Evolutionary conservation across 768 basidiomycete genomes (phyloP).

Genomic region (Serendipita sp.): DNA sequence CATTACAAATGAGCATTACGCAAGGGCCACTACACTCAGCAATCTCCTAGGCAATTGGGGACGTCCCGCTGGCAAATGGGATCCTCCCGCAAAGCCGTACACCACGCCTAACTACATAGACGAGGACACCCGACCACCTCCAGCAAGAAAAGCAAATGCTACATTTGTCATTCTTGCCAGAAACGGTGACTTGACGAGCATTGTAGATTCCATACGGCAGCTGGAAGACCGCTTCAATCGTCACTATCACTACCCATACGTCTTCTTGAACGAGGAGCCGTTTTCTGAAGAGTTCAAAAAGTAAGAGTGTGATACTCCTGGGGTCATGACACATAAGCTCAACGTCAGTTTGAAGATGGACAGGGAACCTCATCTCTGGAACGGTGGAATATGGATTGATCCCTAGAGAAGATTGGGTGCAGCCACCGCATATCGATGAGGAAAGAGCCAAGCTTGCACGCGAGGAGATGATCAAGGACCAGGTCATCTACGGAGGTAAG

Average conservation of each 20-base stretch:
- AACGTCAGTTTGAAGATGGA: constrained; percentile 17
- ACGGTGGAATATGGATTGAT: constrained; percentile 30
- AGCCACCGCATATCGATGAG: constrained; percentile 71
- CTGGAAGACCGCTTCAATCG: constrained; percentile 51
- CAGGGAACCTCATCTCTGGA: constrained; percentile 32
- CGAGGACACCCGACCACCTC: constrained; percentile 11
- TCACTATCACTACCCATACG: constrained; percentile 57
- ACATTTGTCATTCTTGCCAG: constrained; percentile 61
- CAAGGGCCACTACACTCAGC: constrained; percentile 7
- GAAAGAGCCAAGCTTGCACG: constrained; percentile 40
- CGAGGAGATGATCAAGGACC: constrained; percentile 42
- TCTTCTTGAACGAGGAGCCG: constrained; percentile 71
- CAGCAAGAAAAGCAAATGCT: constrained; percentile 60
- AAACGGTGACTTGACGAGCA: constrained; percentile 43
- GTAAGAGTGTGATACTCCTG: constrained; percentile 21
- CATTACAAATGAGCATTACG: constrained; percentile 9
- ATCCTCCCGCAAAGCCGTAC: background rate
- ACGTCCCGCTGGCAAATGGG: background rate
- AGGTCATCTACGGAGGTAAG: constrained; percentile 41
- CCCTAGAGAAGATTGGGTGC: constrained; percentile 30
- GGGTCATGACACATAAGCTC: constrained; percentile 3
- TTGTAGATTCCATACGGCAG: constrained; percentile 51
- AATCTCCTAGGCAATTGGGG: background rate
- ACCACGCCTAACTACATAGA: background rate
- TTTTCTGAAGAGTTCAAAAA: constrained; percentile 60